Base-by-base conservation (phyloP, 1,284 basidiomycete genomes). In the Apiotrichum laibachii region DNA sequence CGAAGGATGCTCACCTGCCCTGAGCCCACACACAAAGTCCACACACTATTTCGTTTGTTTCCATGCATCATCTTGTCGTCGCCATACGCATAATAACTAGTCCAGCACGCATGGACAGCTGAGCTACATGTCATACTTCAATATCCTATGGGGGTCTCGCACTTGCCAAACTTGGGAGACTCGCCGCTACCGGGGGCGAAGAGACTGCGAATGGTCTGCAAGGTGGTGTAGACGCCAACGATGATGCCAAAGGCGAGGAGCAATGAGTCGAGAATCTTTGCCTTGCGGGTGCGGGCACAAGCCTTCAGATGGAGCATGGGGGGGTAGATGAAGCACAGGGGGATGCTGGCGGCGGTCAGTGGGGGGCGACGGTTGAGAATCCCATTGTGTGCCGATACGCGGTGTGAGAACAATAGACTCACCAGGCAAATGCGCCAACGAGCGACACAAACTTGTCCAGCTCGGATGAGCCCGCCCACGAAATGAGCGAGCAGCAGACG, bases 401-500 rank as follows among this genome's bases (percentile, higher is more conserved):
- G 19, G 19, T 22, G 8, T 2, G 11, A 22, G 22, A 47, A 22
- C 13, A 11, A 39, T 18, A 31, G 37, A 82, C 89, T 68, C 66
- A 92, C 92, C 93, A 98, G 57, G 94, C 94, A 70, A 96, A 90
- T 68, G 89, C 89, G 21, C 95, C 95, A 59, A 99, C 85, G 67
- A 99, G 85, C 16, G 90, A 85, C 16, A 99, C 95, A 74, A 98
- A 98, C 80, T 98, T 98, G 81, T 99, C 96, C 55, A 99, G 79
- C 78, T 97, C 93, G 46, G 82, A 83, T 21, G 93, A 92, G 16
- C 95, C 95, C 8, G 83, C 80, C 85, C 88, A 94, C 58, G 89
- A 90, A 60, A 96, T 79, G 22, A 83, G 73, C 1, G 88, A 87
- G 76, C 90, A 92, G 59, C 86, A 79, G 60, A 88, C 75, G 40